Evolutionary conservation across 345 rosid genomes (phyloP).

Genomic region (Carallia brachiata): DNA sequence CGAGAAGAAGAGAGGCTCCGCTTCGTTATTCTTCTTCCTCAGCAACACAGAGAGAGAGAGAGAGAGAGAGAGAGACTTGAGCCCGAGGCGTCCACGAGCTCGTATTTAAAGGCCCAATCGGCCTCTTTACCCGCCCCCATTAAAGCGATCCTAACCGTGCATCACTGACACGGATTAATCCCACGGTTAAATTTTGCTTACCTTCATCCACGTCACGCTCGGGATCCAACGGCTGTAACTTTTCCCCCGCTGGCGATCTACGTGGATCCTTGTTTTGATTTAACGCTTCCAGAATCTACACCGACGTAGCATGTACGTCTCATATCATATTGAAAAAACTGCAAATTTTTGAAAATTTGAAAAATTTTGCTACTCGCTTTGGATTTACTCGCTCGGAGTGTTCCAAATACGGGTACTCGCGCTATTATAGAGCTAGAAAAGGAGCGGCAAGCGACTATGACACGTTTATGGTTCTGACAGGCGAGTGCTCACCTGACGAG

Average conservation of each 20-base stretch:
- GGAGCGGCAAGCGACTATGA: no score
- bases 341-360: no score
- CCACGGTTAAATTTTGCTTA: not conserved
- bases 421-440: no score
- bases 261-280: not conserved
- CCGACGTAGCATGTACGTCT: no score
- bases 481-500: no score
- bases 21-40: constrained; percentile 8
- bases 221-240: constrained; percentile 7
- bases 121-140: not conserved
- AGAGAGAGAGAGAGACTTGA: not conserved
- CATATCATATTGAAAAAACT: no score
- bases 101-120: constrained; percentile 21
- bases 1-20: not conserved
- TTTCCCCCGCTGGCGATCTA: not conserved
- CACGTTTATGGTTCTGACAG: no score
- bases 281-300: no score
- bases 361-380: no score
- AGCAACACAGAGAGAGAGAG: not conserved
- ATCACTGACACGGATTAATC: not conserved
- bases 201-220: constrained; percentile 3
- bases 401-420: no score
- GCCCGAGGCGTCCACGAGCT: constrained; percentile 2
- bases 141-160: constrained; percentile 10
- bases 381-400: no score